Conservation (phyloP, 1,284 basidiomycete genomes). For the Apiotrichum akiyoshidainum region DNA sequence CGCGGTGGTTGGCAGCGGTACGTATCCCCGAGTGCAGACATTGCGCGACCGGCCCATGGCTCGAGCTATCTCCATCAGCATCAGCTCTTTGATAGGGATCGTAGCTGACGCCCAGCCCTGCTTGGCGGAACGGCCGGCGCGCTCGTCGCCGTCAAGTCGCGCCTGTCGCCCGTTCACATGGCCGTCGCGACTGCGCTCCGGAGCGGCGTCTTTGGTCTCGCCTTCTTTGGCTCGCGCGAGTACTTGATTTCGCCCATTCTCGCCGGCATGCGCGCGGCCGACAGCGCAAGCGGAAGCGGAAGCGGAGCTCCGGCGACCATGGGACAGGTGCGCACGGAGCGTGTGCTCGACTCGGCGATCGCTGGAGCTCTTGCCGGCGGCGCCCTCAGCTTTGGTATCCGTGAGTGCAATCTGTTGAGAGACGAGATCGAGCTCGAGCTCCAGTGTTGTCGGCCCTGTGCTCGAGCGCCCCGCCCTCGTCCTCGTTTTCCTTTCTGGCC, state of each 20-base stretch:
- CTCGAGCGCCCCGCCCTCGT: not conserved
- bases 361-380: slow-evolving; percentile 39
- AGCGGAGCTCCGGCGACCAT: slow-evolving; percentile 8
- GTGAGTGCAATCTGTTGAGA: slow-evolving; percentile 25
- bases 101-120: slow-evolving; percentile 15
- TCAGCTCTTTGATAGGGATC: too few relatives aligned
- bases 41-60: too few relatives aligned
- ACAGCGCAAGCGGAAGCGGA: not conserved
- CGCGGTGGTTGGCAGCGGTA: slow-evolving; percentile 11
- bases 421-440: not conserved
- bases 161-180: slow-evolving; percentile 33
- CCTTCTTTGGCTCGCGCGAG: slow-evolving; percentile 47
- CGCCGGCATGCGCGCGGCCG: slow-evolving; percentile 17
- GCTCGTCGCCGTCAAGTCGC: slow-evolving; percentile 31
- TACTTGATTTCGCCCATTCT: slow-evolving; percentile 46
- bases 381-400: slow-evolving; percentile 20
- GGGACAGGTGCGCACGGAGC: slow-evolving; percentile 30
- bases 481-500: not conserved
- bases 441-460: not conserved
- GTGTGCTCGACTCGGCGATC: slow-evolving; percentile 39
- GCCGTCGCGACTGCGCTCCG: slow-evolving; percentile 42
- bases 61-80: too few relatives aligned
- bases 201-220: slow-evolving; percentile 33
- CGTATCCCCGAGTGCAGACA: too few relatives aligned
- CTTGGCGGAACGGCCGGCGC: slow-evolving; percentile 38